Conservation (phyloP, 2,329 filamentous ascomycete genomes). For the Fusarium clavum region DNA sequence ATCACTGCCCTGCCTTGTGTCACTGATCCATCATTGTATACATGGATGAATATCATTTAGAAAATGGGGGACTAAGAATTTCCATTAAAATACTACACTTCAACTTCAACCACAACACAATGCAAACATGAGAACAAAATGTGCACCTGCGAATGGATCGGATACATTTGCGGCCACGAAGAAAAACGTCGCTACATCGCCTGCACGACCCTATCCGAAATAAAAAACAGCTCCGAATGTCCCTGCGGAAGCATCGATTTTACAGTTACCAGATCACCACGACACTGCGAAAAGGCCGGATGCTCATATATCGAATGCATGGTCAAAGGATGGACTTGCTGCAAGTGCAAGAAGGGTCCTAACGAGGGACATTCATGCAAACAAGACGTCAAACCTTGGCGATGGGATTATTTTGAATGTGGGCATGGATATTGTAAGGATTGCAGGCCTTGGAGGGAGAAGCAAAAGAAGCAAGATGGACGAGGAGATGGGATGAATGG, state of each 20-base stretch:
- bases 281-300: conserved; percentile 11
- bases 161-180: conserved; percentile 39
- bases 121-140: conserved; percentile 27
- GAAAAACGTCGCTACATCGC: conserved; percentile 31
- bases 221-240: conserved; percentile 29
- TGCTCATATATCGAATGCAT: conserved; percentile 35
- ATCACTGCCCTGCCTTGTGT: conserved; percentile 22
- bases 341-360: conserved; percentile 36
- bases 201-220: conserved; percentile 31
- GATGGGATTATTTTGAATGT: conserved; percentile 29
- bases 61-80: neutral
- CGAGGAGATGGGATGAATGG: neutral
- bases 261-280: conserved; percentile 1
- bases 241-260: conserved; percentile 37
- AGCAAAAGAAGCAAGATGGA: neutral
- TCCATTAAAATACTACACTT: neutral
- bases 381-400: conserved; percentile 28
- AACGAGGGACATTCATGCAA: conserved; percentile 27
- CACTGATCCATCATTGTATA: conserved; percentile 11
- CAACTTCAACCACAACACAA: neutral
- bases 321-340: conserved; percentile 38
- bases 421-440: conserved; percentile 22
- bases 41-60: neutral
- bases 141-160: conserved; percentile 37
- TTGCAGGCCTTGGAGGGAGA: conserved; percentile 25